These are phyloP conservation scores for Picocystis salinarum DNA, from an alignment of 139 green algal species.

Conservation along the genomic window DNA sequence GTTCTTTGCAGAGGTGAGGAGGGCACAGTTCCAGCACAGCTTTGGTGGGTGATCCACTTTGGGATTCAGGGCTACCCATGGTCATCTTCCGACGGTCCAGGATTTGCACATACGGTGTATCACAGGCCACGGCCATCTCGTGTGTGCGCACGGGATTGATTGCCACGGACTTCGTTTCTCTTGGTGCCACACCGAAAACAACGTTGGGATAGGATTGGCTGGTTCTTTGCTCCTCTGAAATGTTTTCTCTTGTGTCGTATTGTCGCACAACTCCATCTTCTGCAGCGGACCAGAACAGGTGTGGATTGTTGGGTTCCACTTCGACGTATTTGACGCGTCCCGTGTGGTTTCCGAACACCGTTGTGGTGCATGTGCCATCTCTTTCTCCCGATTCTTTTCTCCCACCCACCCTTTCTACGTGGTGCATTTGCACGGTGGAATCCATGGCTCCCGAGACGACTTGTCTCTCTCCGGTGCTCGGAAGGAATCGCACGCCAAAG, in stretches of 20 bases:
- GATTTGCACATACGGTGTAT: conserved; percentile 2
- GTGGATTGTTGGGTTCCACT: conserved; percentile 42
- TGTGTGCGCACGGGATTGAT: conserved; percentile 23
- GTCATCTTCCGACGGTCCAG: too few species aligned
- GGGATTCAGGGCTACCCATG: too few species aligned
- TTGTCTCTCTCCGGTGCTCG: conserved; percentile 22
- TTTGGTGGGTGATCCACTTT: too few species aligned
- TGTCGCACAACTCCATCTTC: conserved; percentile 67
- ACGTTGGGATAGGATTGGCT: too few species aligned
- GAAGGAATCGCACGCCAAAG: conserved; percentile 69
- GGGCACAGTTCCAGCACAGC: too few species aligned
- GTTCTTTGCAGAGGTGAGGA: too few species aligned
- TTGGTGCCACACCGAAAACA: too few species aligned
- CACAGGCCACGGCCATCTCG: conserved; percentile 45
- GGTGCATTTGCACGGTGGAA: conserved; percentile 46
- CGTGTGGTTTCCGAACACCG: conserved; percentile 7
- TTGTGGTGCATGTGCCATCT: conserved; percentile 1
- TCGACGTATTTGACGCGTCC: conserved; percentile 30
- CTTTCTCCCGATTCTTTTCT: not conserved
- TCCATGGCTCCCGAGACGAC: conserved; percentile 54
- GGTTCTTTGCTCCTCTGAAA: too few species aligned
- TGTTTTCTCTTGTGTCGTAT: too few species aligned
- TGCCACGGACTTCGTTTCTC: conserved; percentile 1
- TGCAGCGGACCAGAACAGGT: conserved; percentile 62
- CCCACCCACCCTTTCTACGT: conserved; percentile 16